Percentiles rank a stretch among this genome's conserved stretches.
Conservation (phyloP, 306 rosid species). For the Castanea mollissima region DNA sequence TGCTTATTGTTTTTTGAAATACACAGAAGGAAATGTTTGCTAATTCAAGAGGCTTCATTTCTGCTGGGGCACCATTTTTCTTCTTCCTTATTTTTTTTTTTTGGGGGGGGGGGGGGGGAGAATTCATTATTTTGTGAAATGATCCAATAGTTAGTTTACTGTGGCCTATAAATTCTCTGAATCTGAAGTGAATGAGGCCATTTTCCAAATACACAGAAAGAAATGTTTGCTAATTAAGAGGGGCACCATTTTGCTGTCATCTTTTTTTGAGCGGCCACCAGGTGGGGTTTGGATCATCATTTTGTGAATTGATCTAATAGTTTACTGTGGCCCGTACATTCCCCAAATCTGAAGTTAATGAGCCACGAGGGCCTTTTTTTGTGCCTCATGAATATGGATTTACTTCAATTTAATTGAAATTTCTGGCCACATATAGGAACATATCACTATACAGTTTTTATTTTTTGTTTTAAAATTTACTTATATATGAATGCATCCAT, state of each 20-base stretch:
- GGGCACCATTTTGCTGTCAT: too few species aligned
- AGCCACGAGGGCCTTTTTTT: neutral
- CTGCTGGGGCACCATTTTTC: neutral
- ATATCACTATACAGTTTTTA: neutral
- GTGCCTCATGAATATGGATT: neutral
- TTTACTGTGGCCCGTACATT: too few species aligned
- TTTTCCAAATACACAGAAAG: too few species aligned
- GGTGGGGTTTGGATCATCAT: neutral
- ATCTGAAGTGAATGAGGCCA: neutral
- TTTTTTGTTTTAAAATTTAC: neutral
- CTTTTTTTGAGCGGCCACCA: too few species aligned
- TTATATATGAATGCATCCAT: neutral
- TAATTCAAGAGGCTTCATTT: neutral
- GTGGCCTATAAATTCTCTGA: too few species aligned
- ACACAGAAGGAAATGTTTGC: neutral
- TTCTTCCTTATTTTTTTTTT: neutral
- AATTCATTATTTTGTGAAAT: neutral
- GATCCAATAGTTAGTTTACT: too few species aligned
- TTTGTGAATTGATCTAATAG: neutral
- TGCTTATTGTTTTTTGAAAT: neutral
- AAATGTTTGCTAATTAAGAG: too few species aligned
- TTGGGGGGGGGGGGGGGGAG: neutral
- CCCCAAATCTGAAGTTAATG: neutral
- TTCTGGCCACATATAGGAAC: neutral
- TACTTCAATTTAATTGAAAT: neutral